A percentile compares a stretch with the other conserved stretches of the same genome.
Conservation (phyloP, 306 rosid genomes). For the Cercis canadensis region DNA sequence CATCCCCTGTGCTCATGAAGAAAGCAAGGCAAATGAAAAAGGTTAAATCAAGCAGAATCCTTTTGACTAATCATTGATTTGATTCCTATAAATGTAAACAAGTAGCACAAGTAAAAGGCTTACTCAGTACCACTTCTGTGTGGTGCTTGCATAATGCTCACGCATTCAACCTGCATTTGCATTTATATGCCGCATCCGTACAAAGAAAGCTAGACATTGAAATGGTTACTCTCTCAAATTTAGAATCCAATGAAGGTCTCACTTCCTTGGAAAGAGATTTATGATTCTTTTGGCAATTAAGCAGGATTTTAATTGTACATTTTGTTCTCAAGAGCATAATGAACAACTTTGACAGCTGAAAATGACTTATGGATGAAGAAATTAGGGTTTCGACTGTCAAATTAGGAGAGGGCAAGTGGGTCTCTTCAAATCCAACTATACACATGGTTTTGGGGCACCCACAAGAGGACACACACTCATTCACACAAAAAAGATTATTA, state of each 20-base stretch:
- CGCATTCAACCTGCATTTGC: slow-evolving; percentile 16
- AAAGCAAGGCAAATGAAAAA: slow-evolving; percentile 40
- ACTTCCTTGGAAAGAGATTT: neutral
- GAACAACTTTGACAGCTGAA: neutral
- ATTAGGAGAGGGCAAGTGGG: slow-evolving; percentile 5
- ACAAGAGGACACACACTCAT: neutral
- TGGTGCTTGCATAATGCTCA: neutral
- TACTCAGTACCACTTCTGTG: slow-evolving; percentile 2
- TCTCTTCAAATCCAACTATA: neutral
- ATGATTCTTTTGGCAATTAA: neutral
- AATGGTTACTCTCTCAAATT: slow-evolving; percentile 5
- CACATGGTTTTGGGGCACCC: slow-evolving; percentile 1
- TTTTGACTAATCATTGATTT: slow-evolving; percentile 38
- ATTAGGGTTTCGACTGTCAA: slow-evolving; percentile 38
- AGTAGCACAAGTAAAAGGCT: neutral
- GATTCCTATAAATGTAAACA: slow-evolving; percentile 32
- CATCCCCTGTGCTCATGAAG: slow-evolving; percentile 37
- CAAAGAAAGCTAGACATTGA: neutral
- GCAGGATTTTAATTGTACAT: neutral
- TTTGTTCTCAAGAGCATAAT: neutral
- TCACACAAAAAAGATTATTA: no score
- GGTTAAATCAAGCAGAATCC: slow-evolving; percentile 28
- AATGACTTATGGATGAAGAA: neutral
- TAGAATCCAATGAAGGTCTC: neutral
- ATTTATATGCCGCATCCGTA: neutral